Evolutionary conservation across 495 filamentous ascomycete species (phyloP).

Genomic region (Letharia columbiana): DNA sequence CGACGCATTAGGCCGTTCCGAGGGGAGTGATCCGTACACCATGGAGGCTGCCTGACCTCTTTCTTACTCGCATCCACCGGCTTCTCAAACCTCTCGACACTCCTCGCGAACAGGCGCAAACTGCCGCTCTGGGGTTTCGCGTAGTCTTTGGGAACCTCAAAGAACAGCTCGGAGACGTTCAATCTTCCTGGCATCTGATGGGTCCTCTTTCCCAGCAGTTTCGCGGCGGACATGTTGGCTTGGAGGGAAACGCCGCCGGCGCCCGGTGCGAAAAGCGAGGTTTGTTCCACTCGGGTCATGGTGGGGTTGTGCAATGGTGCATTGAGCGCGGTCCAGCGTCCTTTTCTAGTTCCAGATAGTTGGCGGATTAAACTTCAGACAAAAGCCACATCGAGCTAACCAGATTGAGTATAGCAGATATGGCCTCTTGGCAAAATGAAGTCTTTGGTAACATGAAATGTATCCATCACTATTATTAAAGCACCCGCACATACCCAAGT

Average conservation of each 20-base stretch:
- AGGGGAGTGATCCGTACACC: conserved; percentile 29
- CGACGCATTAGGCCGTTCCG: not conserved
- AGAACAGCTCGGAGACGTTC: conserved; percentile 70
- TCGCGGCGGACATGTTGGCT: not conserved
- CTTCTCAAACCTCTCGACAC: conserved; percentile 53
- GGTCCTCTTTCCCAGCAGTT: conserved; percentile 31
- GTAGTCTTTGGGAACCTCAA: conserved; percentile 75
- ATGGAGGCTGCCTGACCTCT: conserved; percentile 47
- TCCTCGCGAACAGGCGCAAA: conserved; percentile 68
- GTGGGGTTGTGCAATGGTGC: not conserved
- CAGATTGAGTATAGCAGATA: no score
- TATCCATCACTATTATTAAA: no score
- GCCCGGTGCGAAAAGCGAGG: not conserved
- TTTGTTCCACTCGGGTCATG: not conserved
- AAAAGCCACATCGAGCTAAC: not conserved
- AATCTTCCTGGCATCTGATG: conserved; percentile 61
- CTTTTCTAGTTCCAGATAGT: not conserved
- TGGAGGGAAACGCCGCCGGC: not conserved
- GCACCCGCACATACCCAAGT: no score
- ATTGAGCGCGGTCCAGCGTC: not conserved
- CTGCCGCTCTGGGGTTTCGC: conserved; percentile 49
- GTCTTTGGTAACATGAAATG: no score
- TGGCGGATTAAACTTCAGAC: not conserved
- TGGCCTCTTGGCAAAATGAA: no score
- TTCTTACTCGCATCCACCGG: conserved; percentile 45